Conservation (phyloP, 1,284 basidiomycete genomes). For the Fomitiporia mediterranea region DNA sequence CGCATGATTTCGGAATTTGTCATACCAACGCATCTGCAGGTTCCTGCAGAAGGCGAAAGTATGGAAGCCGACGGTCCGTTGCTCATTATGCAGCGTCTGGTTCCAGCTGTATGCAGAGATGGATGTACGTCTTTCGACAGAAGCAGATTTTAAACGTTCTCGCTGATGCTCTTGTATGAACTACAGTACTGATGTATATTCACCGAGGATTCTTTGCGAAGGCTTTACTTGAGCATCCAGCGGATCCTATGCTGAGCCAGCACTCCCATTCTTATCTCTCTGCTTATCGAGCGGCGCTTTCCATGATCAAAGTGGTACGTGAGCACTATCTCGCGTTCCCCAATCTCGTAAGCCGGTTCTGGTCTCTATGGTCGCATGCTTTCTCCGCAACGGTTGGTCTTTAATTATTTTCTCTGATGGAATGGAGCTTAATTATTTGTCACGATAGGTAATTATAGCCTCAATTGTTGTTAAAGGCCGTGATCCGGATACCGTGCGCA, state of each 20-base stretch:
- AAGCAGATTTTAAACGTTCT: not conserved
- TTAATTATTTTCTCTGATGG: not conserved
- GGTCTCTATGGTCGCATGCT: constrained; percentile 25
- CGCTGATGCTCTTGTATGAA: not conserved
- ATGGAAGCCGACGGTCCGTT: constrained; percentile 19
- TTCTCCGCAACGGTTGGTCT: constrained; percentile 26
- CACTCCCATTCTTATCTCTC: constrained; percentile 26
- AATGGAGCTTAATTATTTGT: not conserved
- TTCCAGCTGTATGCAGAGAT: constrained; percentile 14
- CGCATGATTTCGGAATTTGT: constrained; percentile 13
- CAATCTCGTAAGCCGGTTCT: constrained; percentile 22
- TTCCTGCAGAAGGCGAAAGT: constrained; percentile 17
- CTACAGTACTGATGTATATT: constrained; percentile 23
- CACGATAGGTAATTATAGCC: constrained; percentile 23
- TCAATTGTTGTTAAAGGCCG: constrained; percentile 24
- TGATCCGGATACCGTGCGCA: constrained; percentile 18
- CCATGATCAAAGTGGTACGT: constrained; percentile 20
- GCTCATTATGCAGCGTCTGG: constrained; percentile 19
- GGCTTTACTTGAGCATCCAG: constrained; percentile 24
- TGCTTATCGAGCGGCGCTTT: constrained; percentile 24
- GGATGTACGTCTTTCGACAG: constrained; percentile 9
- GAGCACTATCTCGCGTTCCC: constrained; percentile 22
- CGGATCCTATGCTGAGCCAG: constrained; percentile 23
- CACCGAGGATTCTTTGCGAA: constrained; percentile 26
- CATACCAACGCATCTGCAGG: constrained; percentile 8